A percentile compares a stretch with the other conserved stretches of the same genome.
phyloP scores from a whole-genome alignment of 2,329 filamentous ascomycete genomes.

The Sporothrix brunneoviolacea region DNA sequence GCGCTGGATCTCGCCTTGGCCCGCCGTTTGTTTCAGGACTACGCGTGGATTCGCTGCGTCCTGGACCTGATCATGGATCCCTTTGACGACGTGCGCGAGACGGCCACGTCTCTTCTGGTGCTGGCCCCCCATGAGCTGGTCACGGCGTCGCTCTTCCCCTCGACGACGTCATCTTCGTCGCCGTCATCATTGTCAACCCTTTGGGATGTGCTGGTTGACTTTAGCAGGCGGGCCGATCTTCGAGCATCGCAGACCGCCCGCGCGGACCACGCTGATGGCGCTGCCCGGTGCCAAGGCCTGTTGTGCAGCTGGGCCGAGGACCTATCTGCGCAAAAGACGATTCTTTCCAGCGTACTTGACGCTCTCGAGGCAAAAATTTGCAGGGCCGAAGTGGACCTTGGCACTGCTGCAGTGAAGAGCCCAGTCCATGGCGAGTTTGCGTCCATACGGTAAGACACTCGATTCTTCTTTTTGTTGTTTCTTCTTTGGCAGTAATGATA shows the following conservation, averaged over 20 bases:
- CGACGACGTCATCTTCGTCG: background rate
- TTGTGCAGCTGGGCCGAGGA: slow-evolving; percentile 51
- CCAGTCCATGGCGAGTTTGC: slow-evolving; percentile 67
- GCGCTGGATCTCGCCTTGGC: slow-evolving; percentile 22
- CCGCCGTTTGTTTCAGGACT: slow-evolving; percentile 31
- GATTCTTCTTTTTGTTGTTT: background rate
- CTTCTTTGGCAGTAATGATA: too few species aligned
- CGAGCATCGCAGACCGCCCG: slow-evolving; percentile 66
- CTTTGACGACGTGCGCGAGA: slow-evolving; percentile 80
- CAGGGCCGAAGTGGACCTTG: slow-evolving; percentile 58
- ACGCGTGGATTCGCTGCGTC: slow-evolving; percentile 54
- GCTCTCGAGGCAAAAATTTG: slow-evolving; percentile 59
- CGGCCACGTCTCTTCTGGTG: slow-evolving; percentile 45
- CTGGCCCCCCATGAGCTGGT: slow-evolving; percentile 38
- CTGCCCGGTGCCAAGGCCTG: slow-evolving; percentile 69
- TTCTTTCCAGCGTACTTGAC: slow-evolving; percentile 52
- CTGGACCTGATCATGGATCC: slow-evolving; percentile 80
- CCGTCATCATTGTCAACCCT: background rate
- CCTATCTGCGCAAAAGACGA: slow-evolving; percentile 35
- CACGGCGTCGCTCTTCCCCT: slow-evolving; percentile 6
- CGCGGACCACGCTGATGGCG: slow-evolving; percentile 87
- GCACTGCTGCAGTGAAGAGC: slow-evolving; percentile 56
- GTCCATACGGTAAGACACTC: slow-evolving; percentile 50
- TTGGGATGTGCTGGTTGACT: slow-evolving; percentile 34
- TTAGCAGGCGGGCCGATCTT: slow-evolving; percentile 47